Base-by-base conservation (phyloP, 2,329 filamentous ascomycete genomes). In the Aspergillus oerlinghausenensis region DNA sequence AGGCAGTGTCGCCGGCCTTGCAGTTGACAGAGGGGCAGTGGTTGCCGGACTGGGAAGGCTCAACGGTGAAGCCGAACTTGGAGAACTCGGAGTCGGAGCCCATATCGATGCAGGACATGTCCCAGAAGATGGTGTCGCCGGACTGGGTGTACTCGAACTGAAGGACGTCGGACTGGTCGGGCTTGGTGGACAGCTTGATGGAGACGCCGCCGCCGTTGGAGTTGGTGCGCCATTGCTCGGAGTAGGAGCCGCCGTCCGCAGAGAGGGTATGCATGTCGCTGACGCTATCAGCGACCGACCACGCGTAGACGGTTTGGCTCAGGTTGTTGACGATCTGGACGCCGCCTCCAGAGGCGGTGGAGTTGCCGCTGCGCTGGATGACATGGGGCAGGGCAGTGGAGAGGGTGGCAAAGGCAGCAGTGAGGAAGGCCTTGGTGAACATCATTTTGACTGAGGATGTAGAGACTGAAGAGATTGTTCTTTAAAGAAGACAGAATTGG, bases 321-420 rank as follows among this genome's bases (percentile, higher is more conserved):
- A 75, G 70, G 65, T 71, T 70, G 70, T 77, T 77, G 63, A 67
- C 60, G 59, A 77, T 74, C 56, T 57, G 62, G 57, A 74, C 73
- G 45, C 64, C 62, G 52, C 73, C 72, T 50, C 63, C 55, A 26
- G 40, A 45, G 21, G 49, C 55, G 49, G 35, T 52, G 23, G 58
- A 29, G 43, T 59, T 61, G 51, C 57, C 63, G 47, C 58, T 52
- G 53, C 66, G 68, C 47, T 62, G 63, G 49, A 63, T 61, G 62
- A 69, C 58, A 56, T 62, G 61, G 56, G 72, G 69, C 26, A 73
- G 59, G 40, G 70, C 66, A 52, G 70, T 61, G 50, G 65, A 62
- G 54, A 73, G 60, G 57, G 68, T 62, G 55, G 70, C 67, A 53
- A 71, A 64, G 60, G 63, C 65, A 60, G 72, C 65, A 47, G 72